phyloP scores from a whole-genome alignment of 441 rosid genomes.

The Euphorbia corollata region DNA sequence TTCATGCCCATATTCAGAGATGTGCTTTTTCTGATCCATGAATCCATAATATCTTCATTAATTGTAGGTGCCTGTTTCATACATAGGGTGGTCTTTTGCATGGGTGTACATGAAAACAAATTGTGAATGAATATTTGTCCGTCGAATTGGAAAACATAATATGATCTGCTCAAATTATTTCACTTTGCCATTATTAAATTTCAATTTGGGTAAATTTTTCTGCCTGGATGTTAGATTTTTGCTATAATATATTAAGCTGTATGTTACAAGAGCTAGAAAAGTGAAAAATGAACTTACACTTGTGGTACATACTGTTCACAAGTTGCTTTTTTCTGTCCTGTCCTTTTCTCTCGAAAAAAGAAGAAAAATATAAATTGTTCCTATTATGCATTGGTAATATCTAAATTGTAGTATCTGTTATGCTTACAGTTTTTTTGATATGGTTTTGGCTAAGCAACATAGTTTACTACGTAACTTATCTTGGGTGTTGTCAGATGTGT shows the following conservation, averaged over 20 bases:
- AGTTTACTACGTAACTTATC: not conserved
- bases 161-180: not conserved
- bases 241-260: not conserved
- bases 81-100: not conserved
- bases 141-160: not conserved
- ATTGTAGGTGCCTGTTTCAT: not conserved
- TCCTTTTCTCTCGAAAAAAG: not conserved
- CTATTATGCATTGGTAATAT: not conserved
- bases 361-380: not conserved
- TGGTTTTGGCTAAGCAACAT: not conserved
- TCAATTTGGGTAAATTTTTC: not conserved
- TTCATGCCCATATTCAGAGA: not conserved
- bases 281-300: not conserved
- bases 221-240: not conserved
- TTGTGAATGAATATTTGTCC: not conserved
- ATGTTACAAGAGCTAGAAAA: not conserved
- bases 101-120: not conserved
- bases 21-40: not conserved
- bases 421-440: not conserved
- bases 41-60: not conserved
- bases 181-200: not conserved
- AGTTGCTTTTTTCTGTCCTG: not conserved
- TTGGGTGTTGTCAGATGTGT: not conserved
- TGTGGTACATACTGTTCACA: not conserved
- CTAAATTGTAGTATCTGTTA: not conserved